Base-by-base conservation (phyloP, 2,329 filamentous ascomycete genomes). In the Chaetomium sp. region DNA sequence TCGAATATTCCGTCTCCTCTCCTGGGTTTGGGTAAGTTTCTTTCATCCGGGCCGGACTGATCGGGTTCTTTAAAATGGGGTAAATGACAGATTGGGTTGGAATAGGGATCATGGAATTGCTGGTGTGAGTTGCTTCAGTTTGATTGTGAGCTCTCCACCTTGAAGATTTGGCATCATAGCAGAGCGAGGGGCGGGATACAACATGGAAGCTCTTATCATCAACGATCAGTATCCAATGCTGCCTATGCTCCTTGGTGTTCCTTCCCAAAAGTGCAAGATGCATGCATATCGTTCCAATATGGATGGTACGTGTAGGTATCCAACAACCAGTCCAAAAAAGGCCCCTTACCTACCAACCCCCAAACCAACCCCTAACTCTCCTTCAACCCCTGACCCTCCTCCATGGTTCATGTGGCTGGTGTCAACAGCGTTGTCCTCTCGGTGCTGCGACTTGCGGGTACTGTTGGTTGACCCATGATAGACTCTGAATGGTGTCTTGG, bases 381-480 rank as follows among this genome's bases (percentile, higher is more conserved):
- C 38, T 42, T 42, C 38, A 42, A 19, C 38, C 38, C 38, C 16
- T 42, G n/a, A 42, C 38, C 38, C 38, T 42, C 57, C 45, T 70
- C 64, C 84, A 74, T 85, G 82, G 68, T 80, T 82, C 10, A 93
- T 82, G 6, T 74, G 72, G 75, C 87, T 89, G 47, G 88, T 92
- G 74, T 92, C 88, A 62, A 93, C 81, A 35, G 93, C 2, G 88
- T 84, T 72, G 13, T 86, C 84, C 70, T 84, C 84, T 73, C 82
- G 80, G 35, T 81, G 80, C 23, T 79, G 77, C 6, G 81, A 81
- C 29, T 82, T 82, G 9, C 90, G 87, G 45, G 90, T 93, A 75
- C 87, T 91, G 78, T 91, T 92, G 29, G 90, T 92, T 0, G 88
- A 87, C 65, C 90, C 90, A 76, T 93, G 90, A 70, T 87, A 90